Percentiles rank a stretch among this genome's conserved stretches.
Evolutionary conservation across 805 yeast species (phyloP).

Genomic region (Starmerella bombicola): DNA sequence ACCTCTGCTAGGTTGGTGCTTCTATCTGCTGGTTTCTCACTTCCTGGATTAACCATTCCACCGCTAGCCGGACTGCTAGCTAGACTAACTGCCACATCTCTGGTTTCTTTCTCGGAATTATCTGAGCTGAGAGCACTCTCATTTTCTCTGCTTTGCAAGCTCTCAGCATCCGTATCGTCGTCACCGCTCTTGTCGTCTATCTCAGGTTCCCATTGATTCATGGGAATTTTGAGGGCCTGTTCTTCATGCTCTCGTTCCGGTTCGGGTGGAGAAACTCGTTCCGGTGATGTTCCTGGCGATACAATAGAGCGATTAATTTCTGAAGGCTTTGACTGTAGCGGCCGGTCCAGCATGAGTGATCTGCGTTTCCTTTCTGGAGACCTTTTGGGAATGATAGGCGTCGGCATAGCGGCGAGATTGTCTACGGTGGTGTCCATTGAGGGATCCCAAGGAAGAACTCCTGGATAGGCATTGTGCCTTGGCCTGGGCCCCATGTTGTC

Average conservation of each 20-base stretch:
- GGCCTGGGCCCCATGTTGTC: too few relatives aligned
- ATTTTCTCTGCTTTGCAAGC: background rate
- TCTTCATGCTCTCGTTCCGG: background rate
- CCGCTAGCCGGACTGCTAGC: background rate
- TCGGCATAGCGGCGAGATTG: slow-evolving; percentile 3
- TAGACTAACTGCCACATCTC: background rate
- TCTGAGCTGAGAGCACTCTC: background rate
- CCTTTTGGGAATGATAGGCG: slow-evolving; percentile 9
- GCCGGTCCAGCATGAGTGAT: background rate
- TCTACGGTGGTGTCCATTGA: slow-evolving; percentile 4
- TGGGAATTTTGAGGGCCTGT: background rate
- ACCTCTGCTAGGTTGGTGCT: background rate
- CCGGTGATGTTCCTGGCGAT: too few relatives aligned
- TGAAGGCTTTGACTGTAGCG: background rate
- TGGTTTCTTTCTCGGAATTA: background rate
- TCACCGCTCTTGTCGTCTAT: background rate
- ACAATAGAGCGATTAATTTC: background rate
- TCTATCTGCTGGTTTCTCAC: too few relatives aligned
- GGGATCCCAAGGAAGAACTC: slow-evolving; percentile 8
- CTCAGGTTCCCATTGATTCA: slow-evolving; percentile 2
- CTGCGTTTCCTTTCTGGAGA: slow-evolving; percentile 10
- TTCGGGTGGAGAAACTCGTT: background rate
- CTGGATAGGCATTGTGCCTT: background rate
- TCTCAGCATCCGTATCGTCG: background rate
- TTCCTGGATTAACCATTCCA: background rate